Evolutionary conservation across 108 stramenopile genomes (phyloP).

Genomic region (Aurantiochytrium sp.): DNA sequence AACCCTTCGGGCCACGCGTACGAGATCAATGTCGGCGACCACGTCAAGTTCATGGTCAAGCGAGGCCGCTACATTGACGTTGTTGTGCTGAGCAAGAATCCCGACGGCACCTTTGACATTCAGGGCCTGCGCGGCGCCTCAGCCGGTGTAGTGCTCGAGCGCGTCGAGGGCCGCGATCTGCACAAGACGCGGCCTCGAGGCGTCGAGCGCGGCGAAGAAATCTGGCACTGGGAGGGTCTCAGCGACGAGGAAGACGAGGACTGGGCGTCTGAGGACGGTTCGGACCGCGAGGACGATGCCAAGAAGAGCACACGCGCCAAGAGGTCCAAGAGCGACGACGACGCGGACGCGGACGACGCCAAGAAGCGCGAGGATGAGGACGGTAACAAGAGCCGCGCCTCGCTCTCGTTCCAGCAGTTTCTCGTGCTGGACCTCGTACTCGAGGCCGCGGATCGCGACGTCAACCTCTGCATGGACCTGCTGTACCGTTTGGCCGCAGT

Average conservation of each 20-base stretch:
- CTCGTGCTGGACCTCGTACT: background rate
- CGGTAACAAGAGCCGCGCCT: background rate
- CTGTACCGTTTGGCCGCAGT: conserved; percentile 13
- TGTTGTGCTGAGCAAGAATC: conserved; percentile 30
- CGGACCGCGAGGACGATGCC: background rate
- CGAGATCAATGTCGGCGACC: conserved; percentile 1
- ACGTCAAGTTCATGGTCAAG: conserved; percentile 29
- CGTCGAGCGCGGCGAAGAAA: conserved; percentile 29
- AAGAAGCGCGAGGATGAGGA: conserved; percentile 20
- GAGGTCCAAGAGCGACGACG: background rate
- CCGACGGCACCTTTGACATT: conserved; percentile 32
- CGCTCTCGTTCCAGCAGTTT: conserved; percentile 35
- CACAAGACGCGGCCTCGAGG: background rate
- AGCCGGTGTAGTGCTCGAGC: background rate
- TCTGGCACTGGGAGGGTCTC: conserved; percentile 43
- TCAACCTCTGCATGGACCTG: background rate
- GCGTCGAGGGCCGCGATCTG: conserved; percentile 19
- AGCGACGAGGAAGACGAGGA: conserved; percentile 39
- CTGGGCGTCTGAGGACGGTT: background rate
- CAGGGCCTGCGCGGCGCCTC: background rate
- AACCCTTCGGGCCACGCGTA: background rate
- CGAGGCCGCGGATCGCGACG: background rate
- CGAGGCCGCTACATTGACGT: background rate
- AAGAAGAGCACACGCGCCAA: background rate
- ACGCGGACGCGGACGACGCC: background rate